phyloP scores from a whole-genome alignment of 306 rosid species.

The Dryas drummondii region DNA sequence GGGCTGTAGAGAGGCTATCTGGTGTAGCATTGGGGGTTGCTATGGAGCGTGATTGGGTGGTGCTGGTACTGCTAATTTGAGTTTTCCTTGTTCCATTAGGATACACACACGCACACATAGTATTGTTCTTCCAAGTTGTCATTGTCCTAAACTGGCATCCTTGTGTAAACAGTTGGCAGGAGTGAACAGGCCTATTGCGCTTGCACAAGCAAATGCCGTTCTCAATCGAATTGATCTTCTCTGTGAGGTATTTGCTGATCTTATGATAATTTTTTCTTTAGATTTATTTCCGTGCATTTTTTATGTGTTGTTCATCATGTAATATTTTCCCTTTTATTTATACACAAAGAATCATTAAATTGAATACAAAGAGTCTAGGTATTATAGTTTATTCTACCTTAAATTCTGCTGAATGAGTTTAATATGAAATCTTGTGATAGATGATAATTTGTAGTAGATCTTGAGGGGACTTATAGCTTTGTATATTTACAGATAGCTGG shows the following conservation, averaged over 20 bases:
- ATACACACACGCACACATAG: not conserved
- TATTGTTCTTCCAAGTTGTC: constrained; percentile 2
- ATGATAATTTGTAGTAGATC: constrained; percentile 3
- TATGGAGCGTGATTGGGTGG: constrained; percentile 98
- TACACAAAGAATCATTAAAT: not conserved
- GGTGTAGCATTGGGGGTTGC: constrained; percentile 89
- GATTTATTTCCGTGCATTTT: constrained; percentile 5
- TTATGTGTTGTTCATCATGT: constrained; percentile 10
- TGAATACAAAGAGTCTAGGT: not conserved
- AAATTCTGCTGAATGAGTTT: not conserved
- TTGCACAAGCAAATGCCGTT: constrained; percentile 88
- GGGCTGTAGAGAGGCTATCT: constrained; percentile 84
- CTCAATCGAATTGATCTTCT: constrained; percentile 90
- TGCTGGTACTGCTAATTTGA: constrained; percentile 60
- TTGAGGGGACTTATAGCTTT: constrained; percentile 21
- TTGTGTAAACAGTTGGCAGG: constrained; percentile 75
- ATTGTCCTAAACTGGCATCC: constrained; percentile 11
- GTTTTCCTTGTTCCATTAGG: constrained; percentile 27
- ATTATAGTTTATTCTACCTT: not conserved
- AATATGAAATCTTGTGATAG: not conserved
- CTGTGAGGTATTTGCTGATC: constrained; percentile 66
- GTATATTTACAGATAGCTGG: constrained; percentile 69
- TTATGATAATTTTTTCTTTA: not conserved
- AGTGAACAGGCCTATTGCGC: constrained; percentile 89
- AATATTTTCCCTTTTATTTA: constrained; percentile 17